phyloP scores from a whole-genome alignment of 257 asterid genomes.

The Misopates orontium region DNA sequence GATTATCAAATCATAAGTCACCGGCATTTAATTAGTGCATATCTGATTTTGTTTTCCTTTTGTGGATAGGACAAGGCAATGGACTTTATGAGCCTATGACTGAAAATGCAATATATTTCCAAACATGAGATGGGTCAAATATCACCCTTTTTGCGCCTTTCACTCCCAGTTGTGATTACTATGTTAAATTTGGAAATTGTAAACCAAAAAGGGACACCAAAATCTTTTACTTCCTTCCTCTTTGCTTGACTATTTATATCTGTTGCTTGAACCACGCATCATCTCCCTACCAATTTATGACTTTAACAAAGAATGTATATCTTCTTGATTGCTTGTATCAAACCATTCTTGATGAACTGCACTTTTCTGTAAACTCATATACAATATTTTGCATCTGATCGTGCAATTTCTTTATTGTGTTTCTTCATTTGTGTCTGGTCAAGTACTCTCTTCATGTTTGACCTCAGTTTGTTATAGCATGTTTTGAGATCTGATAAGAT shows the following conservation, averaged over 20 bases:
- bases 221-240: background rate
- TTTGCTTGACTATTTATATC: no score
- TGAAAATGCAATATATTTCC: no score
- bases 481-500: background rate
- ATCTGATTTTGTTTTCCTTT: no score
- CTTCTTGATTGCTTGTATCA: conserved; percentile 1
- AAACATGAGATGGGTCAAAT: no score
- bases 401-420: no score
- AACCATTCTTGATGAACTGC: background rate
- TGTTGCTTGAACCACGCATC: background rate
- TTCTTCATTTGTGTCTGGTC: background rate
- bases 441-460: background rate
- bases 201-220: background rate
- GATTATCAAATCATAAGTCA: no score
- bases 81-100: no score
- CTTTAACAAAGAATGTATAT: background rate
- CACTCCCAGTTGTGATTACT: background rate
- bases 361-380: background rate
- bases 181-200: background rate
- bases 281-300: background rate
- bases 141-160: no score
- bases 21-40: no score
- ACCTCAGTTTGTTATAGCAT: background rate
- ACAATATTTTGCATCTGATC: background rate
- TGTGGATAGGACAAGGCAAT: no score